phyloP scores from a whole-genome alignment of 2,329 filamentous ascomycete species.

The Coniochaeta sp. region DNA sequence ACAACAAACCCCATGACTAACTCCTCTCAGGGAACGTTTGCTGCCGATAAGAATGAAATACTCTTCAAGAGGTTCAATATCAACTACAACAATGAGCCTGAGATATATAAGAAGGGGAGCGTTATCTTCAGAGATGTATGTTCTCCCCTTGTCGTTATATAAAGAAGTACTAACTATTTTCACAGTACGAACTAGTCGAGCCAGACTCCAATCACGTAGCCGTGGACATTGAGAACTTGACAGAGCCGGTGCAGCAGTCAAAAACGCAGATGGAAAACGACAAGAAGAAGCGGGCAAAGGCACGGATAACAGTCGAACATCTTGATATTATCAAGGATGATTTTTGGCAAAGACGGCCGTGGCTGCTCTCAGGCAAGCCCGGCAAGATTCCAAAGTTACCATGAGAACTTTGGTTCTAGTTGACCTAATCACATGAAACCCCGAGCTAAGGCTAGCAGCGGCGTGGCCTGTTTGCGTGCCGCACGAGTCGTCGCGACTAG shows the following conservation, averaged over 20 bases:
- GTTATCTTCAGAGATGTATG: conserved; percentile 76
- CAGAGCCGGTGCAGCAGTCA: conserved; percentile 52
- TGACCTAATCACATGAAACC: not conserved
- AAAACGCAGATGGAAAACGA: conserved; percentile 81
- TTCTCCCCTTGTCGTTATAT: conserved; percentile 3
- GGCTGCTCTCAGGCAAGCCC: conserved; percentile 70
- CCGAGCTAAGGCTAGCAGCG: too few relatives aligned
- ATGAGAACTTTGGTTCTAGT: conserved; percentile 11
- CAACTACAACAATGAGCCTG: conserved; percentile 95
- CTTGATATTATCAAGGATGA: conserved; percentile 91
- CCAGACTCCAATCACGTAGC: conserved; percentile 38
- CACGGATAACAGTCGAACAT: conserved; percentile 73
- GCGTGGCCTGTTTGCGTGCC: too few relatives aligned
- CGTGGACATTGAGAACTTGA: conserved; percentile 37
- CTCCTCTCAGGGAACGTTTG: conserved; percentile 61
- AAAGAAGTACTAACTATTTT: not conserved
- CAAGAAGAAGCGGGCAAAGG: conserved; percentile 72
- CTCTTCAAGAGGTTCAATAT: conserved; percentile 81
- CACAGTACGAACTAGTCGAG: conserved; percentile 64
- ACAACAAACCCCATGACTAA: not conserved
- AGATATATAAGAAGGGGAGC: conserved; percentile 90
- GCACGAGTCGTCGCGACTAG: too few relatives aligned
- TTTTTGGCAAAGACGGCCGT: conserved; percentile 85
- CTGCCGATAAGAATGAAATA: conserved; percentile 92
- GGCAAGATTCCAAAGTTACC: conserved; percentile 60